phyloP scores from a whole-genome alignment of 495 filamentous ascomycete species.

The Lophiotrema nucula region DNA sequence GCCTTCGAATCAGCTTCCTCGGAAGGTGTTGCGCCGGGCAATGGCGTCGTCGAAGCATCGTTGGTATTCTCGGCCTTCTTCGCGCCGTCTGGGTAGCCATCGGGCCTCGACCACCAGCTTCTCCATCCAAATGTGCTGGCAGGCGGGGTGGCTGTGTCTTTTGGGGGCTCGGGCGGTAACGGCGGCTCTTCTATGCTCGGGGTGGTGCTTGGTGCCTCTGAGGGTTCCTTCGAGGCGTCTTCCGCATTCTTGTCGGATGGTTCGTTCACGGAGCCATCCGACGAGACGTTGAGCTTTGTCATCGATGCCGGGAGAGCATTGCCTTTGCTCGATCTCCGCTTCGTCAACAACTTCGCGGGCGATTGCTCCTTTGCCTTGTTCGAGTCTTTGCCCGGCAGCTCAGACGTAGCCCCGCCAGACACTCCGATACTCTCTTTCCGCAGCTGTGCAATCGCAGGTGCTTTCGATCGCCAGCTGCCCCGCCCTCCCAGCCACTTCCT shows the following conservation, averaged over 20 bases:
- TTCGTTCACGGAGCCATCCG: constrained; percentile 26
- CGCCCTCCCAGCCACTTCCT: constrained; percentile 36
- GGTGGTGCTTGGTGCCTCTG: neutral
- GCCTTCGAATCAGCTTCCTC: constrained; percentile 18
- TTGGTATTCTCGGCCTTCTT: constrained; percentile 21
- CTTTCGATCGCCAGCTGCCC: constrained; percentile 42
- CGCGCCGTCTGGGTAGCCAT: constrained; percentile 37
- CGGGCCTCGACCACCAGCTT: constrained; percentile 46
- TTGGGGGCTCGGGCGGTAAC: constrained; percentile 29
- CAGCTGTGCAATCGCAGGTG: constrained; percentile 37
- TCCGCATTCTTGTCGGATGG: neutral
- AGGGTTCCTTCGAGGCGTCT: constrained; percentile 8
- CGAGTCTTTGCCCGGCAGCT: constrained; percentile 26
- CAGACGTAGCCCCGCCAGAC: constrained; percentile 37
- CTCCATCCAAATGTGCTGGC: constrained; percentile 33
- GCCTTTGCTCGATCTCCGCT: constrained; percentile 41
- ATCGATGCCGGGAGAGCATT: constrained; percentile 37
- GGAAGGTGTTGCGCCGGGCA: constrained; percentile 28
- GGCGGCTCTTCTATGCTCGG: constrained; percentile 29
- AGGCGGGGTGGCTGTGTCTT: neutral
- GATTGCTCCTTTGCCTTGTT: constrained; percentile 21
- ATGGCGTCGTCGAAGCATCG: constrained; percentile 33
- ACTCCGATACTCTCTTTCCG: constrained; percentile 40
- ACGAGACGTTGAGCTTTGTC: constrained; percentile 40
- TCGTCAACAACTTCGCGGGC: constrained; percentile 32